Evolutionary conservation across 2,329 filamentous ascomycete genomes (phyloP), one percentile per base, ranked within the genome.

Genomic region (Apiospora arundinis): DNA sequence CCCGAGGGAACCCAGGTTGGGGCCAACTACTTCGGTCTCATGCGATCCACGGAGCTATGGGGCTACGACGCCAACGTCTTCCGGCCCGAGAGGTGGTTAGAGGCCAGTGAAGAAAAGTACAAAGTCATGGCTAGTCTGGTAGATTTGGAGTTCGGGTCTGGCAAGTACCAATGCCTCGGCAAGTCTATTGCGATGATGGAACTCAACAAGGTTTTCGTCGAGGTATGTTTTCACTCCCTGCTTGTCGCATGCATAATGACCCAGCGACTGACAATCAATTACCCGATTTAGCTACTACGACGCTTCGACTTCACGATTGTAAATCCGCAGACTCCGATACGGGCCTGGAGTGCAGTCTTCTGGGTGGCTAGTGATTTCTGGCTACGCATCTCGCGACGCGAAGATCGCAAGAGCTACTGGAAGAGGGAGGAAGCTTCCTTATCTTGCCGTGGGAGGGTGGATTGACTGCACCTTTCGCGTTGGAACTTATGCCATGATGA

Each of bases 121-220:
- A 76, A 72, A 32, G 74, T 75, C 28, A 83, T 82, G 76, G 77
- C 81, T 52, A 73, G 74, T 9, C 80, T 79, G 0, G 74, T 82
- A 21, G 83, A 84, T 40, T 74, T 83, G 6, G 76, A 81, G 12
- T 85, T 85, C 73, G 82, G 82, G 5, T 78, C 77, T 45, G 83
- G 84, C 3, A 78, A 78, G 48, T 82, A 79, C 69, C 75, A 78
- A 69, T 85, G 84, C 71, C 74, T 85, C 14, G 84, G 84, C 0
- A 83, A 81, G 74, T 77, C 80, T n/a, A 82, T 85, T 63, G 83
- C 83, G 8, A 76, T 81, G 74, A 82, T 85, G 77, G 83, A 85
- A 74, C 72, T 85, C 37, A 81, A 83, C 73, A 85, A 85, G 75
- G 75, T 81, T 4, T 77, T 84, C 67, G 80, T 83, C 68, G 82